Percentiles rank a stretch among this genome's conserved stretches.
Conservation (phyloP, 2,329 filamentous ascomycete species). For the Fusarium austroafricanum region DNA sequence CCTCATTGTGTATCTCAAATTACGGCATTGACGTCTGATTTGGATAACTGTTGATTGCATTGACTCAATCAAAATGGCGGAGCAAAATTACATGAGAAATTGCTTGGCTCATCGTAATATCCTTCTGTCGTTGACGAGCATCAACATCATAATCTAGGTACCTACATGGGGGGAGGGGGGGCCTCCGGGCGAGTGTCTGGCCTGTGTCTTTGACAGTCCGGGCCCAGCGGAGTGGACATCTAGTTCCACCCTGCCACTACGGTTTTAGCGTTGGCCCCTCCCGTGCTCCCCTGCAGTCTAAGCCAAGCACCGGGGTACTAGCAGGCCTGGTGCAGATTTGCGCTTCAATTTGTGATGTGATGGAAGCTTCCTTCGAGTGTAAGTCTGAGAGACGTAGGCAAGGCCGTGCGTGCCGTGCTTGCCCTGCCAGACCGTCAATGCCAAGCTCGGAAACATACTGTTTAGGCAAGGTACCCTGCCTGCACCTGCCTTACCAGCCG, state of each 20-base stretch:
- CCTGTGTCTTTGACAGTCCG: constrained; percentile 25
- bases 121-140: constrained; percentile 21
- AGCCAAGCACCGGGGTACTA: constrained; percentile 19
- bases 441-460: constrained; percentile 22
- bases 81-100: constrained; percentile 1
- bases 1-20: constrained; percentile 35
- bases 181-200: constrained; percentile 5
- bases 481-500: constrained; percentile 27
- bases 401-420: constrained; percentile 24
- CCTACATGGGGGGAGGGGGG: constrained; percentile 10
- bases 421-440: constrained; percentile 38
- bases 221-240: constrained; percentile 18
- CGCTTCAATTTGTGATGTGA: constrained; percentile 31
- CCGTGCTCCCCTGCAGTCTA: constrained; percentile 30
- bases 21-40: constrained; percentile 20
- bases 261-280: constrained; percentile 38
- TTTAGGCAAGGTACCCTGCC: constrained; percentile 26
- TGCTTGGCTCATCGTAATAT: constrained; percentile 29
- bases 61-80: constrained; percentile 5
- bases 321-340: constrained; percentile 18
- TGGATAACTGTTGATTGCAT: constrained; percentile 15
- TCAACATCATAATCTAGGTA: constrained; percentile 21
- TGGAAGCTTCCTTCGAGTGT: constrained; percentile 23
- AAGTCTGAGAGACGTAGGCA: background rate
- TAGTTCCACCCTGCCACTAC: constrained; percentile 18